Evolutionary conservation across 768 basidiomycete genomes (phyloP), one percentile per base, ranked within the genome.

Genomic region (Auricularia sp.): DNA sequence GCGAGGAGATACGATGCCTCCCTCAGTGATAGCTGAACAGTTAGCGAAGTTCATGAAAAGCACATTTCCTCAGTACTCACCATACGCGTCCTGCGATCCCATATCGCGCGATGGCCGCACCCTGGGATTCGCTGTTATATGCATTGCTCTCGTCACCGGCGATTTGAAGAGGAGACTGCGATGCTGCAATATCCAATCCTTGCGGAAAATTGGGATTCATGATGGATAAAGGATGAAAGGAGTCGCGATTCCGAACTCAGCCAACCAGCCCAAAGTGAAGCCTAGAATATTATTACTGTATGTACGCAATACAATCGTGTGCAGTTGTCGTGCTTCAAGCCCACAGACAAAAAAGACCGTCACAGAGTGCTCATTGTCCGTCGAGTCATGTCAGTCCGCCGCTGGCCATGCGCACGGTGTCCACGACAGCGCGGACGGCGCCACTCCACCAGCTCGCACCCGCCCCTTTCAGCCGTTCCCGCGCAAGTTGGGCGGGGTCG

Each of bases 21-120:
- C 91, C 33, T 53, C 44, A 43, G 66, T 33, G 68, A 62, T 16
- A 7, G 2, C 14, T 65, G 36, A 39, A 54, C 23, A 53, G 11
- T 54, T n/a, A n/a, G 16, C 10, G 36, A 47, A 1, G 34, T 21
- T 63, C 36, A 66, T 23, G 21, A 44, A 64, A 42, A 44, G 29
- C 29, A 29, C 29, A 29, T 29, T n/a, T 56, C 62, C 65, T 59
- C 62, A 62, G 62, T 67, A 71, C 72, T 78, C 78, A 90, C 92
- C 91, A 93, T 59, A 94, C 85, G 74, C 89, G 80, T 36, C 91
- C 90, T 7, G 91, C 92, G 64, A 94, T 93, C 3, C 91, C 91
- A 71, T 88, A 92, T 68, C 77, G 77, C 16, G 78, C 74, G 63
- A 93, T 93, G 4, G 87, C 84, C 16, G 78, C 72, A 64, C 76